These are phyloP conservation scores for Paraleonurus japonicus DNA, from an alignment of 257 asterid species.

Conservation along the genomic window DNA sequence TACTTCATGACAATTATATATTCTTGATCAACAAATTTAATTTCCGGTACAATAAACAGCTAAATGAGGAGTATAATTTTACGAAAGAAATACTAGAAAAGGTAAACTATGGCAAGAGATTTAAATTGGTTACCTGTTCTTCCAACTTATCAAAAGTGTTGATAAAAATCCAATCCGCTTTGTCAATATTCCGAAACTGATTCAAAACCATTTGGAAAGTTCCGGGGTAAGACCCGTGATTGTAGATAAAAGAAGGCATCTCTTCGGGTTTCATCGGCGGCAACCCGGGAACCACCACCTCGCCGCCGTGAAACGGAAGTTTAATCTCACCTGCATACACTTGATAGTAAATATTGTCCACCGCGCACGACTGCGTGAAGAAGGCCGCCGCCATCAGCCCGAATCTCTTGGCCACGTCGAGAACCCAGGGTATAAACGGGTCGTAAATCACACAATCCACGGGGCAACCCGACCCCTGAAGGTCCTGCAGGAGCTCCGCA, in stretches of 20 bases:
- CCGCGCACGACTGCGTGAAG: constrained; percentile 56
- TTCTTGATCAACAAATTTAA: no score
- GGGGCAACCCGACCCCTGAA: constrained; percentile 22
- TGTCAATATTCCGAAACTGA: constrained; percentile 27
- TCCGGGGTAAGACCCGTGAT: constrained; percentile 19
- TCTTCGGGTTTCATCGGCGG: constrained; percentile 27
- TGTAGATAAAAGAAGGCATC: constrained; percentile 25
- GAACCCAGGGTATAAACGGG: constrained; percentile 40
- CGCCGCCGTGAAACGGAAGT: constrained; percentile 15
- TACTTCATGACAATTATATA: no score
- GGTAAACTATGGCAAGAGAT: no score
- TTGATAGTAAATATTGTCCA: constrained; percentile 28
- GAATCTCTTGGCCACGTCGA: constrained; percentile 33
- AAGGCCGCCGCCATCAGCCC: constrained; percentile 39
- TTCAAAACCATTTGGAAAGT: constrained; percentile 8
- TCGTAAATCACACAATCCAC: constrained; percentile 43
- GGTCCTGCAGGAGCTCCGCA: constrained; percentile 27
- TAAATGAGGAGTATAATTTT: no score
- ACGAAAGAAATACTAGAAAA: no score
- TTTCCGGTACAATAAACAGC: no score
- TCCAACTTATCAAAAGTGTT: constrained; percentile 40
- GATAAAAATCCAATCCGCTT: constrained; percentile 39
- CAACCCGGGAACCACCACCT: constrained; percentile 27
- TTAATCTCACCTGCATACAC: constrained; percentile 15
- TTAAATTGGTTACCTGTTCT: constrained; percentile 31